Base-by-base conservation (phyloP, 805 yeast genomes). In the Saccharomyces eubayanus region DNA sequence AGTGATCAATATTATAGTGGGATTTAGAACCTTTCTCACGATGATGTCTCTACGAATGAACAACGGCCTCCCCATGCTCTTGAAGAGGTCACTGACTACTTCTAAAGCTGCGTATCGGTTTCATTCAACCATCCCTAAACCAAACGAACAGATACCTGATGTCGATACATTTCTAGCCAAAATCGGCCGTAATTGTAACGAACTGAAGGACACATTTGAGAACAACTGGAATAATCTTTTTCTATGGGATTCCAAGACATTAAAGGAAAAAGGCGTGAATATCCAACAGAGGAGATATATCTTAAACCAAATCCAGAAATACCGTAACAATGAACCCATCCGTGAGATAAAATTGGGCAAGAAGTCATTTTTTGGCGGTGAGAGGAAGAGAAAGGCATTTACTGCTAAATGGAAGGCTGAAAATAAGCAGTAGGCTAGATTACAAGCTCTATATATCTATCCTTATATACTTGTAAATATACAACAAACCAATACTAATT, bases 291-390 rank as follows among this genome's bases (percentile, higher is more conserved):
- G 97, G 68, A 80, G 84, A 64, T 87, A 87, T 71, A 78, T 91
- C 55, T 71, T 89, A 56, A 74, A 78, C 48, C 90, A 95, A 84
- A 77, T 81, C 49, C 84, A 90, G 63, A 81, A 78, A 61, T 85
- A 77, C 63, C 78, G 81, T 62, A 77, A 80, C 56, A 81, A 84
- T 52, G 77, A 75, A 52, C 75, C 78, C 21, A 72, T 87, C 54
- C 63, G 73, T 54, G 87, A 83, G 63, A 75, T 81, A 58, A 79
- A 79, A 60, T 70, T 74, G 57, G 89, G 91, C n/a, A 84, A 78
- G 75, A 89, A 89, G 77, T 77, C 79, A 62, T 75, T 74, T 62
- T 75, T 82, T 72, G 97, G 97, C 28, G 96, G 97, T 64, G 97
- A 90, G 72, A 81, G 96, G 68, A 85, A 82, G 63, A 79, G 85